Evolutionary conservation across 768 basidiomycete species (phyloP).

Genomic region (Punctularia strigosozonata): DNA sequence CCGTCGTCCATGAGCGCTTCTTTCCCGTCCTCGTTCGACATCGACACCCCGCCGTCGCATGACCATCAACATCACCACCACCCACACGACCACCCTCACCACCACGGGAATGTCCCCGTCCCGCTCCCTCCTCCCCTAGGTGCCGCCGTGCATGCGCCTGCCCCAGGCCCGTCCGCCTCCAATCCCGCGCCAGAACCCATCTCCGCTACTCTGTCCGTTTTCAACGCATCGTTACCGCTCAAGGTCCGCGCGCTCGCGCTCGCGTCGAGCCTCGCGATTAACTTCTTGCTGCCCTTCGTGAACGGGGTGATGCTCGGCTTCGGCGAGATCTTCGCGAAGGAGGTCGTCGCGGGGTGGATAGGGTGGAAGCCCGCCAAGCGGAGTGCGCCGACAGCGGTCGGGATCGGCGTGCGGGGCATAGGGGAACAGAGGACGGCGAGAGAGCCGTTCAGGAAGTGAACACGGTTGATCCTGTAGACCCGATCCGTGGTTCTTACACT

Average conservation of each 20-base stretch:
- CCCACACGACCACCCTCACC: constrained; percentile 11
- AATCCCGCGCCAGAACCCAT: constrained; percentile 13
- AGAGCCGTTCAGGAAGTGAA: too few species aligned
- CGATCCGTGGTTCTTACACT: too few species aligned
- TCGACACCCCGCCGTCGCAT: constrained; percentile 59
- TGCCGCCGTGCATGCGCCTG: too few species aligned
- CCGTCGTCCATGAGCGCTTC: constrained; percentile 29
- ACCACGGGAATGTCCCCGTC: constrained; percentile 10
- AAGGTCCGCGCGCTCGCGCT: constrained; percentile 60
- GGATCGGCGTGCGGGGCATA: not conserved
- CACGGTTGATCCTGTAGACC: too few species aligned
- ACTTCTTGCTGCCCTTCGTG: constrained; percentile 77
- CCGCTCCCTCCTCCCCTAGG: constrained; percentile 6
- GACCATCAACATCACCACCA: constrained; percentile 7
- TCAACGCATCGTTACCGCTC: constrained; percentile 53
- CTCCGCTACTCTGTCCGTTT: constrained; percentile 57
- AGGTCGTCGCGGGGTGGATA: constrained; percentile 47
- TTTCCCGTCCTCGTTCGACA: constrained; percentile 59
- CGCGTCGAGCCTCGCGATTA: constrained; percentile 69
- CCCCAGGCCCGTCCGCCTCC: constrained; percentile 4
- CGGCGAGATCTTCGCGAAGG: constrained; percentile 85
- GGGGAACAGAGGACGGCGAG: too few species aligned
- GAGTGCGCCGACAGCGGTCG: too few species aligned
- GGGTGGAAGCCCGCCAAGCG: too few species aligned
- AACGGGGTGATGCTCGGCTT: constrained; percentile 97